These are phyloP conservation scores for Podila minutissima DNA, from an alignment of 192 early-diverging fungal species.

Conservation along the genomic window DNA sequence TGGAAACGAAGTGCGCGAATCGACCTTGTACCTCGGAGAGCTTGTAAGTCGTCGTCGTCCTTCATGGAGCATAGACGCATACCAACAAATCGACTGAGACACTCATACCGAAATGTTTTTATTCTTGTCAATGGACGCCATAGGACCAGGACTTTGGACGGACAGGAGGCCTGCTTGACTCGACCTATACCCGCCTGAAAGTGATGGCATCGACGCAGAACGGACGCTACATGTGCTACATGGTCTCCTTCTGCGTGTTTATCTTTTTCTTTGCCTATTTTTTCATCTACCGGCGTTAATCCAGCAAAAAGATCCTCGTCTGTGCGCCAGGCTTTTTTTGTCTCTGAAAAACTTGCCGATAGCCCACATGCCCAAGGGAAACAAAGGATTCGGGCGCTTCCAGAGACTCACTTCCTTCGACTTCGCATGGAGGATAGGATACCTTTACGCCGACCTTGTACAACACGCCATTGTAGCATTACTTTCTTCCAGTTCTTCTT, in stretches of 20 bases:
- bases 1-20: slow-evolving; percentile 43
- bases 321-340: too few species aligned
- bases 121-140: background rate
- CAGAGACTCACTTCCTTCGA: too few species aligned
- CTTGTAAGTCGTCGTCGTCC: slow-evolving; percentile 8
- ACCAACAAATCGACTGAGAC: background rate
- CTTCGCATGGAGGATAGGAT: too few species aligned
- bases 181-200: slow-evolving; percentile 42
- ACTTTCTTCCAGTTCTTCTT: background rate
- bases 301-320: background rate
- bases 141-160: slow-evolving; percentile 51
- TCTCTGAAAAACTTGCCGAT: too few species aligned
- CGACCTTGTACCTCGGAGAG: slow-evolving; percentile 29
- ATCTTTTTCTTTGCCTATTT: slow-evolving; percentile 47
- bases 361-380: too few species aligned
- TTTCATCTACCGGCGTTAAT: slow-evolving; percentile 38
- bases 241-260: slow-evolving; percentile 47
- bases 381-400: too few species aligned
- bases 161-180: slow-evolving; percentile 43
- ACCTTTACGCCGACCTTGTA: too few species aligned
- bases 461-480: background rate
- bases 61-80: too few species aligned
- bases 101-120: background rate
- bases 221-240: slow-evolving; percentile 50
- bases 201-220: slow-evolving; percentile 51